Conservation (phyloP, 169 alveolate genomes). For the Babesia gibsoni region DNA sequence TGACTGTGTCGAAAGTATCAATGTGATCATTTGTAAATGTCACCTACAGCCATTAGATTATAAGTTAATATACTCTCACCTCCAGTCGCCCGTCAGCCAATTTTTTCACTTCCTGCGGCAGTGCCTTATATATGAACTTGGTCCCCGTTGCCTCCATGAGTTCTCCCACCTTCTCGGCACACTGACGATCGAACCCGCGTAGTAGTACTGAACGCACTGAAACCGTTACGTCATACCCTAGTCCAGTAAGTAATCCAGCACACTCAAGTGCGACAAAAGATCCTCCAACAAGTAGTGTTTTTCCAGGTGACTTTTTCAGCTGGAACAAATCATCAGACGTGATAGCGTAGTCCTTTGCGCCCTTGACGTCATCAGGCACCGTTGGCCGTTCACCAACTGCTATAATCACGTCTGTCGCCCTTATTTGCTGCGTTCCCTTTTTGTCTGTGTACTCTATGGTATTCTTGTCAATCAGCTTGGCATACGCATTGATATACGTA, state of each 20-base stretch:
- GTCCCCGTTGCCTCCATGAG: constrained; percentile 90
- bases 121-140: constrained; percentile 81
- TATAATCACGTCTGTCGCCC: constrained; percentile 86
- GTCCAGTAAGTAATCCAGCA: constrained; percentile 93
- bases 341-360: constrained; percentile 88
- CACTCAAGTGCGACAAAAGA: constrained; percentile 97
- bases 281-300: constrained; percentile 95
- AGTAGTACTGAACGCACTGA: constrained; percentile 90
- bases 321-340: constrained; percentile 96
- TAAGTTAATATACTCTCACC: constrained; percentile 10
- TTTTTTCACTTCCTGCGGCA: constrained; percentile 85
- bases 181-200: constrained; percentile 95
- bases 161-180: constrained; percentile 84
- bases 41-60: constrained; percentile 24
- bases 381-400: constrained; percentile 96
- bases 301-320: constrained; percentile 88
- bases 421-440: constrained; percentile 62
- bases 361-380: constrained; percentile 84
- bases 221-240: constrained; percentile 90
- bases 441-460: constrained; percentile 21
- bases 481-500: constrained; percentile 87
- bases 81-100: constrained; percentile 65
- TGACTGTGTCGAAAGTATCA: constrained; percentile 91
- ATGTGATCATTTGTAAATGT: constrained; percentile 72
- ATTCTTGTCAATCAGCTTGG: constrained; percentile 42